Base-by-base conservation (phyloP, 2,329 filamentous ascomycete genomes). In the Diaporthe eres region DNA sequence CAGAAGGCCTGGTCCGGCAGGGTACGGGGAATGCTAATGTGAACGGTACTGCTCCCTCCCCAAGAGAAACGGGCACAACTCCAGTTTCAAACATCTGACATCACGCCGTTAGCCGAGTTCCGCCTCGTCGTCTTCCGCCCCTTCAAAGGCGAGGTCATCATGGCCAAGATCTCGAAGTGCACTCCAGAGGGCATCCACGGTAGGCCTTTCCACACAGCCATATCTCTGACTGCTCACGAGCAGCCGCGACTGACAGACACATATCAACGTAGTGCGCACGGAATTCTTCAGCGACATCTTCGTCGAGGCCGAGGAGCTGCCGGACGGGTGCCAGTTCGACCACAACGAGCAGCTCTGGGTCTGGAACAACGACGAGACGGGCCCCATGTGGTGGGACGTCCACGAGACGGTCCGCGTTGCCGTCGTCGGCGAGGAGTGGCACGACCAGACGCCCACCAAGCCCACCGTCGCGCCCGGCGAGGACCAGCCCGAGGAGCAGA, bases 281-380 rank as follows among this genome's bases (percentile, higher is more conserved):
- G 95, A 98, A 77, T 99, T 99, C 84, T 99, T 98, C 80, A 94
- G 96, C 80, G 96, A 98, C 78, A 95, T 99, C 44, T 93, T 95
- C 76, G 92, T 98, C 77, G 95, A 90, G 1, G 91, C 90, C 49
- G 90, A 92, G 74, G 91, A 94, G 78, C 88, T 98, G 5, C 94
- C 95, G 53, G 91, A 94, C 39, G 92, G 91, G n/a, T 92, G 92
- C 37, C 90, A 91, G 82, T 98, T 94, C 81, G 92, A 94, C 77
- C 91, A 92, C 78, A 90, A 90, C 74, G 94, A 98, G 79, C 91
- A 94, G 79, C 90, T 95, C 3, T 98, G 95, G 93, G 90, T 96
- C 53, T 98, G 95, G 94, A 90, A 93, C 42, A 90, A 92, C 13
- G 94, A 95, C 22, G 92, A 91, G 42, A 89, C 92, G 22, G 89